phyloP scores from a whole-genome alignment of 1,284 basidiomycete genomes.

The Somion occarium region DNA sequence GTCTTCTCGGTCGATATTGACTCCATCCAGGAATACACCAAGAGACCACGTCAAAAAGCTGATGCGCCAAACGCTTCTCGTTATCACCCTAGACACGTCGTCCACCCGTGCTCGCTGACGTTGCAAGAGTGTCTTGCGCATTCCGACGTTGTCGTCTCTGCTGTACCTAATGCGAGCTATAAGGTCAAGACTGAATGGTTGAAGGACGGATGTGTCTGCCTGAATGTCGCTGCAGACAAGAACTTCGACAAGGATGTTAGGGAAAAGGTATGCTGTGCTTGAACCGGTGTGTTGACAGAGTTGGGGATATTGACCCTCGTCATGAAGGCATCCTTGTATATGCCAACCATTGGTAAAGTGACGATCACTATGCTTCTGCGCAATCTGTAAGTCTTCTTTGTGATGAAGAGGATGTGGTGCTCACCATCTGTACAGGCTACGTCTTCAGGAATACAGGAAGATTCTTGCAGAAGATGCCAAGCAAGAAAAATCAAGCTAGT shows the following conservation, averaged over 20 bases:
- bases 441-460: slow-evolving; percentile 65
- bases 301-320: no score
- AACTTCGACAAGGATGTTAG: slow-evolving; percentile 94
- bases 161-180: slow-evolving; percentile 84
- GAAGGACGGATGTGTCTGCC: slow-evolving; percentile 89
- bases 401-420: background rate
- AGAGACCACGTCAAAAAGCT: slow-evolving; percentile 58
- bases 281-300: no score
- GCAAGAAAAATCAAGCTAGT: background rate
- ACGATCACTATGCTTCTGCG: slow-evolving; percentile 96
- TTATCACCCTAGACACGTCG: slow-evolving; percentile 83
- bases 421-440: slow-evolving; percentile 43
- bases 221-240: slow-evolving; percentile 95
- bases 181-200: slow-evolving; percentile 87
- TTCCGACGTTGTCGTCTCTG: slow-evolving; percentile 89
- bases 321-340: slow-evolving; percentile 84
- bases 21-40: slow-evolving; percentile 86
- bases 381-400: slow-evolving; percentile 64
- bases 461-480: slow-evolving; percentile 16
- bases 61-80: slow-evolving; percentile 35
- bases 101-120: slow-evolving; percentile 59
- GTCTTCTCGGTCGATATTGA: slow-evolving; percentile 96
- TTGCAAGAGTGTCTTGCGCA: slow-evolving; percentile 76
- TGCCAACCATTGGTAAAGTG: slow-evolving; percentile 94
- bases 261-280: slow-evolving; percentile 74